These are phyloP conservation scores for Danielozyma ontarioensis DNA, from an alignment of 805 yeast genomes.

Conservation along the genomic window DNA sequence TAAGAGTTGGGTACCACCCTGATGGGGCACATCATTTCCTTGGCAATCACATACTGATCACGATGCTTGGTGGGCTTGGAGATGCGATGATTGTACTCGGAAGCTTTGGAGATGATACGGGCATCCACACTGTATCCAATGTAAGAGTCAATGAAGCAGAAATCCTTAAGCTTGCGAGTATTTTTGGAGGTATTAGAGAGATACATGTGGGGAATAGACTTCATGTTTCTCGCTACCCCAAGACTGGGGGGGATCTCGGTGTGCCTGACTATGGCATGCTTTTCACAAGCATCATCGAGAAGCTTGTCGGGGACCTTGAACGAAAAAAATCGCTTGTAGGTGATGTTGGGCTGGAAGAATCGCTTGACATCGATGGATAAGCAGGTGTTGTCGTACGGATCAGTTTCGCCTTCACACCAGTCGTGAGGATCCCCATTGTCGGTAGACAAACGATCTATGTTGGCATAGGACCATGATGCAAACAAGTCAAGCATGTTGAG, in stretches of 20 bases:
- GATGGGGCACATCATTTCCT: conserved; percentile 26
- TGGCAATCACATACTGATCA: conserved; percentile 35
- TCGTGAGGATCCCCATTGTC: conserved; percentile 38
- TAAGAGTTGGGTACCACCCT: conserved; percentile 29
- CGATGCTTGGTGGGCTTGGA: background rate
- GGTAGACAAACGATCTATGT: conserved; percentile 32
- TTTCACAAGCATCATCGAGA: conserved; percentile 35
- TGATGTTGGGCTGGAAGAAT: conserved; percentile 30
- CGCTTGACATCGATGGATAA: conserved; percentile 33
- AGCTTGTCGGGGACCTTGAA: conserved; percentile 37
- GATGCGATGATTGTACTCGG: conserved; percentile 21
- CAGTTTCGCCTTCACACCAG: conserved; percentile 44
- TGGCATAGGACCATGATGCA: conserved; percentile 42
- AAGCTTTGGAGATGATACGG: conserved; percentile 36
- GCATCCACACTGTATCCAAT: conserved; percentile 34
- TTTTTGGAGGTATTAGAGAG: conserved; percentile 14
- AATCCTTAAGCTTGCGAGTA: conserved; percentile 21
- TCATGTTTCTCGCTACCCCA: conserved; percentile 25
- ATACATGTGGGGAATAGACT: conserved; percentile 15
- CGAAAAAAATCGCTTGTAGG: conserved; percentile 38
- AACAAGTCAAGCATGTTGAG: conserved; percentile 39
- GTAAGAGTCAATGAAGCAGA: conserved; percentile 30
- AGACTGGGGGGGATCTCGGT: conserved; percentile 33
- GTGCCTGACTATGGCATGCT: conserved; percentile 30
- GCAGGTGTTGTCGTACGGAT: conserved; percentile 33